Evolutionary conservation across 1,284 basidiomycete genomes (phyloP), one percentile per base, ranked within the genome.

Genomic region (Trametes polyzona): DNA sequence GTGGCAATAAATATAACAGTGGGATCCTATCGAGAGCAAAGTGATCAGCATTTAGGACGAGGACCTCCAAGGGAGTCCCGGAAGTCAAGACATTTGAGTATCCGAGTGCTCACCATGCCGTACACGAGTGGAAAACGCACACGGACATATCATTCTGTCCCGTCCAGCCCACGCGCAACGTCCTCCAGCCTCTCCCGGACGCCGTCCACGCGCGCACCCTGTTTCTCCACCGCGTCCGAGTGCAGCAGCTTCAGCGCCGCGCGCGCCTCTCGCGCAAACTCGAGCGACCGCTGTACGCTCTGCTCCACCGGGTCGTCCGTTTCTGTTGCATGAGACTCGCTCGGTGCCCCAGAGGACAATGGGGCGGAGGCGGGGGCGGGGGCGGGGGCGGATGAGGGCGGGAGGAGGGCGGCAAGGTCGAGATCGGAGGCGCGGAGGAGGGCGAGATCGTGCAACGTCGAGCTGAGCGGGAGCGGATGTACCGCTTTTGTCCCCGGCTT

Each of bases 361-460:
- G n/a, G n/a, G n/a, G n/a, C n/a, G n/a, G n/a, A n/a, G n/a, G n/a
- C n/a, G n/a, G n/a, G n/a, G n/a, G n/a, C n/a, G n/a, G n/a, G n/a
- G n/a, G n/a, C n/a, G n/a, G 59, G 21, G 16, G 63, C 23, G 11
- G 64, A 37, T 4, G 63, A 39, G 17, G 68, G 60, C 24, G 75
- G 66, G 27, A 84, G 62, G 27, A 83, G 62, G 14, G 69, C 67
- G 17, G 79, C 73, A 16, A 88, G 64, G 65, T 88, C 81, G 30
- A 84, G 59, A 42, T 81, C 82, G 6, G 84, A 83, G 21, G 83
- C 82, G 37, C 86, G 82, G 21, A 92, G 73, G 27, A 89, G 71
- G 2, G 89, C 88, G 27, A 92, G 81, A 70, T 92, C 90, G n/a
- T 81, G 84, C 37, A 91, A 76, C 3, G 83, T 84, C 57, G 83